Percentiles rank a stretch among this genome's conserved stretches.
These are phyloP conservation scores for Abortiporus biennis DNA, from an alignment of 1,284 basidiomycete species.

Conservation along the genomic window DNA sequence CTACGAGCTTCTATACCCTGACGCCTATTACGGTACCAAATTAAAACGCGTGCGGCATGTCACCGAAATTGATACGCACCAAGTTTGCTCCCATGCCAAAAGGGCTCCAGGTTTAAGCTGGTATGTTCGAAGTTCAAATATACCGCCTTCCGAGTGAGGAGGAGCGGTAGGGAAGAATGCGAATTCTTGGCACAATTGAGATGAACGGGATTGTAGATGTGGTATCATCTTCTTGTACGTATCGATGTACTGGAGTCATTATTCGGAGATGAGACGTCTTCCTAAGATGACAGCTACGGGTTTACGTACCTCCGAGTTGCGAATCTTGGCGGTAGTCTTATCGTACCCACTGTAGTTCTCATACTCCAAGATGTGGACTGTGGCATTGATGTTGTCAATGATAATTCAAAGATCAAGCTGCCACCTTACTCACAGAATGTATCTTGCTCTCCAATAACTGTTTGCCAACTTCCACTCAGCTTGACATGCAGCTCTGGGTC, in stretches of 20 bases:
- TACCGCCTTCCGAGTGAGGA: constrained; percentile 77
- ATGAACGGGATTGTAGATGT: constrained; percentile 61
- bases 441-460: constrained; percentile 81
- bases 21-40: constrained; percentile 44
- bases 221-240: constrained; percentile 68
- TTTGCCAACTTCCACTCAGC: constrained; percentile 89
- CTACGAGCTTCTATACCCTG: constrained; percentile 84
- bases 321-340: constrained; percentile 55
- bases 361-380: constrained; percentile 81
- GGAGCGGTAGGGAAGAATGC: constrained; percentile 89
- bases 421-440: constrained; percentile 50
- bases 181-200: constrained; percentile 88
- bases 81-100: constrained; percentile 89
- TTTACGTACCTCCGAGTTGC: constrained; percentile 48
- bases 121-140: constrained; percentile 90
- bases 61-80: constrained; percentile 46
- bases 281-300: not conserved
- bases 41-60: not conserved
- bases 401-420: constrained; percentile 6
- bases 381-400: not conserved
- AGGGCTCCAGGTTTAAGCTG: constrained; percentile 79
- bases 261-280: not conserved
- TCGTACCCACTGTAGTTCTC: constrained; percentile 87
- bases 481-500: constrained; percentile 75
- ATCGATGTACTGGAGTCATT: constrained; percentile 44